Conservation (phyloP, 352 stramenopile genomes). For the Pythium dissimile region DNA sequence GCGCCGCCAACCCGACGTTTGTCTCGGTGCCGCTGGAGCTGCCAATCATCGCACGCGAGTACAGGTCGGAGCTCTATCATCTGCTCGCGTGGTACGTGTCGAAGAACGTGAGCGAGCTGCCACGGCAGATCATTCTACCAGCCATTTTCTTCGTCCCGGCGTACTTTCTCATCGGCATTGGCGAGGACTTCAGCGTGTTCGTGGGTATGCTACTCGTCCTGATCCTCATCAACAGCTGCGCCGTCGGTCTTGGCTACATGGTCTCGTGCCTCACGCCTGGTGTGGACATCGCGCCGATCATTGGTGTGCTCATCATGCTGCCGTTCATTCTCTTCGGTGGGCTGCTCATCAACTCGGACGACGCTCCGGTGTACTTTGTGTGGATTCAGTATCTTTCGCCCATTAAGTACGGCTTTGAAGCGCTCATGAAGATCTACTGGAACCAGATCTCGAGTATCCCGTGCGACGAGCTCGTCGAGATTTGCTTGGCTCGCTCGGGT, state of each 20-base stretch:
- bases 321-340: slow-evolving; percentile 45
- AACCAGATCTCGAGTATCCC: slow-evolving; percentile 30
- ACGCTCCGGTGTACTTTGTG: slow-evolving; percentile 35
- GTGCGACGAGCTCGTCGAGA: slow-evolving; percentile 24
- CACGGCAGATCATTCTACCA: slow-evolving; percentile 5
- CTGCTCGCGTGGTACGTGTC: slow-evolving; percentile 37
- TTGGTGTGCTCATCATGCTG: slow-evolving; percentile 42
- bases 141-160: slow-evolving; percentile 3
- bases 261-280: slow-evolving; percentile 28
- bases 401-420: slow-evolving; percentile 46
- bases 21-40: slow-evolving; percentile 24
- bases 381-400: slow-evolving; percentile 56
- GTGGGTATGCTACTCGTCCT: slow-evolving; percentile 32
- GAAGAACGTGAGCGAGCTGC: slow-evolving; percentile 16
- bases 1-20: slow-evolving; percentile 18
- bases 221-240: slow-evolving; percentile 28
- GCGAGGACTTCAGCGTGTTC: slow-evolving; percentile 25
- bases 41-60: slow-evolving; percentile 36
- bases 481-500: background rate
- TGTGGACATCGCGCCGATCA: slow-evolving; percentile 37
- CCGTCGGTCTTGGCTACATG: slow-evolving; percentile 34
- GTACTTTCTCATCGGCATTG: slow-evolving; percentile 21
- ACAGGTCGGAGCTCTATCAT: slow-evolving; percentile 33
- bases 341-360: slow-evolving; percentile 38
- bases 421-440: slow-evolving; percentile 43